Percentiles rank a stretch among this genome's conserved stretches.
Conservation (phyloP, 768 basidiomycete species). For the Lactarius indigo region DNA sequence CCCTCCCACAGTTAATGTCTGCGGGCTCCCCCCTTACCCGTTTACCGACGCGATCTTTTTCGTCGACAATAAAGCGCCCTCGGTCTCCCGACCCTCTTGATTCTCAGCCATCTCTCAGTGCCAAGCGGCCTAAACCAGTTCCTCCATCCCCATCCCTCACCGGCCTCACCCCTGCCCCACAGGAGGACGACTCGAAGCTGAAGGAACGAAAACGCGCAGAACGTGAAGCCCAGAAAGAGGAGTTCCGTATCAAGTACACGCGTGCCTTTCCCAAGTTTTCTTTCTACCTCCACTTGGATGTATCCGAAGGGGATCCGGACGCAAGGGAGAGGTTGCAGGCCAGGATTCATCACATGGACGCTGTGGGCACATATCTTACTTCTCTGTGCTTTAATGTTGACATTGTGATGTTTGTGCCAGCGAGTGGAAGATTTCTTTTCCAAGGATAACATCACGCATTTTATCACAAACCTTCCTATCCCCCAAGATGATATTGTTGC, state of each 20-base stretch:
- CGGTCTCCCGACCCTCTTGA: slow-evolving; percentile 26
- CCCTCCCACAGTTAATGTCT: slow-evolving; percentile 23
- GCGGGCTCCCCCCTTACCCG: slow-evolving; percentile 20
- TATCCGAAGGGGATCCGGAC: slow-evolving; percentile 50
- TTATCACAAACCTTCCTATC: slow-evolving; percentile 63
- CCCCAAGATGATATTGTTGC: slow-evolving; percentile 33
- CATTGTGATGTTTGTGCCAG: slow-evolving; percentile 40
- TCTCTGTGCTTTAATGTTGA: slow-evolving; percentile 3
- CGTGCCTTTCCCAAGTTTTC: slow-evolving; percentile 70
- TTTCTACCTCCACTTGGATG: slow-evolving; percentile 69
- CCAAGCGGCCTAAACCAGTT: slow-evolving; percentile 22
- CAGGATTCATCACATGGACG: slow-evolving; percentile 65
- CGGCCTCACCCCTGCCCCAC: neutral
- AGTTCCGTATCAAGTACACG: slow-evolving; percentile 25
- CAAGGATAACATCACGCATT: slow-evolving; percentile 70
- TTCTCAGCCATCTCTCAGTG: slow-evolving; percentile 19
- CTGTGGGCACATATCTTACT: slow-evolving; percentile 49
- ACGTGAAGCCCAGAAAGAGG: slow-evolving; percentile 26
- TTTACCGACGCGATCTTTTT: slow-evolving; percentile 16
- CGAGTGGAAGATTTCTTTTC: slow-evolving; percentile 87
- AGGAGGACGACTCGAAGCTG: slow-evolving; percentile 21
- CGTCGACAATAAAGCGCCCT: slow-evolving; percentile 21
- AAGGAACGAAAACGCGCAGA: slow-evolving; percentile 25
- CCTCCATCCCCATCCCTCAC: slow-evolving; percentile 17
- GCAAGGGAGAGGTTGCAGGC: slow-evolving; percentile 44